phyloP scores from a whole-genome alignment of 2,329 filamentous ascomycete species.

The Colletotrichum falcatum region DNA sequence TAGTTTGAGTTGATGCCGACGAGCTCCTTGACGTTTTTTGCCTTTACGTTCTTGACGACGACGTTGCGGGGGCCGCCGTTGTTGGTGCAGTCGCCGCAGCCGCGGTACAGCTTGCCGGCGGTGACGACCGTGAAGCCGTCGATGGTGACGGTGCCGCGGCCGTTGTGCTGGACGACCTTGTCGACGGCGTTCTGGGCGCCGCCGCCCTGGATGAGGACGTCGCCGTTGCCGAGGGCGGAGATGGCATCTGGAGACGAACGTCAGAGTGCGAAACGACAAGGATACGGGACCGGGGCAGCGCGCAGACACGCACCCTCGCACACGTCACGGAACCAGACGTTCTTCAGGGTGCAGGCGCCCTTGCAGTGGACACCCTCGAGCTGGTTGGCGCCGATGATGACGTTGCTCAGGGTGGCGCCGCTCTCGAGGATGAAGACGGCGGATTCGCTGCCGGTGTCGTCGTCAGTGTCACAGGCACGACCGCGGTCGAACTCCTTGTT shows the following conservation, averaged over 20 bases:
- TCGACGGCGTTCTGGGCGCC: constrained; percentile 50
- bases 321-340: constrained; percentile 55
- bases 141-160: constrained; percentile 48
- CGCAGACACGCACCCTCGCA: constrained; percentile 49
- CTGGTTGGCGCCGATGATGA: constrained; percentile 64
- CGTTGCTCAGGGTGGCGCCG: constrained; percentile 63
- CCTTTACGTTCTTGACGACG: constrained; percentile 40
- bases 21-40: constrained; percentile 47
- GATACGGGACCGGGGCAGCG: fast-evolving
- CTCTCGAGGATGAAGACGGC: constrained; percentile 65
- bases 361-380: constrained; percentile 64
- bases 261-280: background rate
- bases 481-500: constrained; percentile 44
- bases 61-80: constrained; percentile 40
- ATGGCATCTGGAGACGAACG: constrained; percentile 20
- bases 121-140: constrained; percentile 53
- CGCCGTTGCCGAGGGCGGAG: constrained; percentile 33
- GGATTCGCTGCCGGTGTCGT: constrained; percentile 42
- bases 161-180: constrained; percentile 52
- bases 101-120: constrained; percentile 58
- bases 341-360: constrained; percentile 56
- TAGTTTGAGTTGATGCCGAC: constrained; percentile 57
- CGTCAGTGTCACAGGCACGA: constrained; percentile 41
- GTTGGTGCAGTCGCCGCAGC: constrained; percentile 56
- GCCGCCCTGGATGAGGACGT: constrained; percentile 47